Evolutionary conservation across 1,284 basidiomycete genomes (phyloP), one percentile per base, ranked within the genome.

Genomic region (Ceratobasidium sp.): DNA sequence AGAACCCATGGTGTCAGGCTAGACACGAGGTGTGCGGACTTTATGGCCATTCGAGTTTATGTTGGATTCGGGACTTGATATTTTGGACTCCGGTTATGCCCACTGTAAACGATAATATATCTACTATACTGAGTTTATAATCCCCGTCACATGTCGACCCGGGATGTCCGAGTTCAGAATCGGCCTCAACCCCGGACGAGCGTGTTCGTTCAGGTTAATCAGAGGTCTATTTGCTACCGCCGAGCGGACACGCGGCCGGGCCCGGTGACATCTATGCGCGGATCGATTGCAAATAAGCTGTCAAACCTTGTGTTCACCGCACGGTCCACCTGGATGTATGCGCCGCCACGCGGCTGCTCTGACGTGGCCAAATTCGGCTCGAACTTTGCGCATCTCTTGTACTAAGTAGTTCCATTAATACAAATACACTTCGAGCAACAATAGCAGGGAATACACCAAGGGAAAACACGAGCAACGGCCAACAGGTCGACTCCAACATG

Each of bases 341-440:
- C 66, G 66, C 66, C 46, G 53, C 24, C 19, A 56, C 37, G 37
- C 39, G 59, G n/a, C 22, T 61, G 37, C 31, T 62, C 53, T 56
- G 53, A 31, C 53, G 53, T 46, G 59, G 39, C 22, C 37, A 54
- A 48, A 71, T 24, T 49, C 9, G 43, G n/a, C 51, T 24, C 39
- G 27, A 41, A 31, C 29, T 51, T 49, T 65, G 63, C 63, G 16
- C 11, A 19, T 46, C 24, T 49, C 22, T 29, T 41, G 27, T 6
- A 46, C 43, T 16, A 34, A 49, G 31, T 27, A 43, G 39, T 62
- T 62, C 59, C 39, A 65, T 24, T 51, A 14, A 59, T 71, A 71
- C 66, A 59, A 71, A 71, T 71, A 71, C 66, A 71, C 31, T 71
- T 41, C 16, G 54, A 59, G 37, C 48, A 59, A 71, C 66, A 71